Percentiles rank a stretch among this genome's conserved stretches.
phyloP scores from a whole-genome alignment of 2,329 filamentous ascomycete species.

The Chrysoporthe cubensis region DNA sequence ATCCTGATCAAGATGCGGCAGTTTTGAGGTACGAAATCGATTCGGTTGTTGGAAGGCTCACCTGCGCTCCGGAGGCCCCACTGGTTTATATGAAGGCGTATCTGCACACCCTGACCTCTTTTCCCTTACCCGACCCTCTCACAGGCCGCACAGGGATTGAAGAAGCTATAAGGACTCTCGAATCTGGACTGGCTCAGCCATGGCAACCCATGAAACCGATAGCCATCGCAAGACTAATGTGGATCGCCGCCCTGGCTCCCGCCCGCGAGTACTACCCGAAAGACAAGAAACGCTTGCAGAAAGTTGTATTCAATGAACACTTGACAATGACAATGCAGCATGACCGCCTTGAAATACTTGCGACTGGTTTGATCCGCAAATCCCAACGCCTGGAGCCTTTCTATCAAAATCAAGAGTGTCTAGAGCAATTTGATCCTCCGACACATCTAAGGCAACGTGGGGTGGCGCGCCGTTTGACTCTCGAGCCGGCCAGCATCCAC shows the following conservation, averaged over 20 bases:
- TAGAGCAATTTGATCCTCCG: background rate
- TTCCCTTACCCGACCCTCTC: constrained; percentile 58
- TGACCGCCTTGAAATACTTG: constrained; percentile 40
- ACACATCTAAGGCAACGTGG: constrained; percentile 16
- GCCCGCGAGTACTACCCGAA: constrained; percentile 43
- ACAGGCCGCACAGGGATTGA: constrained; percentile 64
- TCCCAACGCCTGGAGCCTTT: constrained; percentile 38
- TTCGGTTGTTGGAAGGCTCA: constrained; percentile 55
- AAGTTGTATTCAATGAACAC: constrained; percentile 39
- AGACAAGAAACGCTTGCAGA: constrained; percentile 39
- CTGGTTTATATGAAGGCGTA: constrained; percentile 61
- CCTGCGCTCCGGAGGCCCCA: constrained; percentile 59
- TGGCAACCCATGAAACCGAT: constrained; percentile 43
- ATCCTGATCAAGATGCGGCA: constrained; percentile 33
- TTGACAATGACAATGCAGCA: constrained; percentile 43
- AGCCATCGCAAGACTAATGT: constrained; percentile 22
- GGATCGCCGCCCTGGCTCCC: constrained; percentile 38
- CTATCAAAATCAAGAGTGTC: background rate
- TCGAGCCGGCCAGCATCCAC: constrained; percentile 29
- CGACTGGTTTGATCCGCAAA: constrained; percentile 36
- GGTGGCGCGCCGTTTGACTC: constrained; percentile 11
- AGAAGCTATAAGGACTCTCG: constrained; percentile 56
- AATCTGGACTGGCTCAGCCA: constrained; percentile 54
- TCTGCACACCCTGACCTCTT: constrained; percentile 65
- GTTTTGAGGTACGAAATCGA: constrained; percentile 61